These are phyloP conservation scores for Cercophora newfieldiana DNA, from an alignment of 495 filamentous ascomycete species.

Conservation along the genomic window DNA sequence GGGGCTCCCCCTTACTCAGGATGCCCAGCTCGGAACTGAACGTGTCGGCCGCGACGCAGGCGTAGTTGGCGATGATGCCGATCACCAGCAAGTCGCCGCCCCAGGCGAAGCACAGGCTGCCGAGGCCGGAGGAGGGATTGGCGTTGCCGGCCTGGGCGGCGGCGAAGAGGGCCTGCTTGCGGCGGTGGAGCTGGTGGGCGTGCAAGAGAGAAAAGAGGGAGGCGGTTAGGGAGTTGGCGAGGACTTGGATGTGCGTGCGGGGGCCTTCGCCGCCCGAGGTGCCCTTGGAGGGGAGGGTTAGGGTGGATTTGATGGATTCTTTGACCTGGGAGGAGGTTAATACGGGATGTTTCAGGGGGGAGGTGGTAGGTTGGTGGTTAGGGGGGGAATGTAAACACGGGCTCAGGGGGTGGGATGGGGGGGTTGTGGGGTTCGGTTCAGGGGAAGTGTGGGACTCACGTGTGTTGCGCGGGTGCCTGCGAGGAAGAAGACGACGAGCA, in stretches of 20 bases:
- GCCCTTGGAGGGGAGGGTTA: constrained; percentile 76
- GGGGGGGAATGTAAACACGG: neutral
- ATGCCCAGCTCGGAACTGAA: constrained; percentile 96
- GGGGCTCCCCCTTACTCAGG: constrained; percentile 69
- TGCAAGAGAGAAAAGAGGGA: constrained; percentile 73
- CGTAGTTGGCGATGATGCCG: constrained; percentile 75
- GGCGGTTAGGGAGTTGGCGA: constrained; percentile 83
- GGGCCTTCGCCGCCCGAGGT: constrained; percentile 73
- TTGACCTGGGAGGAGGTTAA: constrained; percentile 61
- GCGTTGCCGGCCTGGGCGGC: constrained; percentile 16
- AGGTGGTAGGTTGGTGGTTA: neutral
- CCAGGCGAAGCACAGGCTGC: constrained; percentile 50
- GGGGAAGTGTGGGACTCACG: constrained; percentile 41
- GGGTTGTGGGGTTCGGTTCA: neutral
- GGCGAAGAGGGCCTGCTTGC: constrained; percentile 33
- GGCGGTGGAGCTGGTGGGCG: constrained; percentile 57
- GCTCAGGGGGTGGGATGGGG: neutral
- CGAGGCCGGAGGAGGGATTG: constrained; percentile 18
- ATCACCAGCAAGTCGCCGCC: constrained; percentile 56
- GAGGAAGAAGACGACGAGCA: constrained; percentile 84
- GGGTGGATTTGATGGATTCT: constrained; percentile 75
- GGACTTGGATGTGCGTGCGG: constrained; percentile 83
- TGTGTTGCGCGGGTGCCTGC: constrained; percentile 82
- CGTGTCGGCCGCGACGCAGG: constrained; percentile 87
- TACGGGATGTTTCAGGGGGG: neutral